A percentile compares a stretch with the other conserved stretches of the same genome.
phyloP scores from a whole-genome alignment of 2,329 filamentous ascomycete species.

The Aschersonia sp. region DNA sequence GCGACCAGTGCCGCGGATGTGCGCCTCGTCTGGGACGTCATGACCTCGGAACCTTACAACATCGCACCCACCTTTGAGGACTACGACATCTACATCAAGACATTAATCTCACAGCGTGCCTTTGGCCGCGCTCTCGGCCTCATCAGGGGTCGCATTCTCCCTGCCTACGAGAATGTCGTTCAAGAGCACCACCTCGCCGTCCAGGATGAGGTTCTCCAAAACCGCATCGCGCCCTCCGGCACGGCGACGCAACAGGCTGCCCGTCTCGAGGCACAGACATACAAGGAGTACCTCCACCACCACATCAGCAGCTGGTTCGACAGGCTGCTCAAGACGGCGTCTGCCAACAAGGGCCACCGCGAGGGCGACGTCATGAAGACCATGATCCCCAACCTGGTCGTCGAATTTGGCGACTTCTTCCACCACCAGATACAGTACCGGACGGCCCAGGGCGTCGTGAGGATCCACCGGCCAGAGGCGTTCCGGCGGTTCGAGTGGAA shows the following conservation, averaged over 20 bases:
- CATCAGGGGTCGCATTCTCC: conserved; percentile 25
- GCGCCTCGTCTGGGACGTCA: conserved; percentile 39
- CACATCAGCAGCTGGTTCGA: conserved; percentile 14
- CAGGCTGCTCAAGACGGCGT: conserved; percentile 13
- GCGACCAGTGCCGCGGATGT: conserved; percentile 28
- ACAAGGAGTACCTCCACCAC: conserved; percentile 18
- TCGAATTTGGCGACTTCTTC: conserved; percentile 20
- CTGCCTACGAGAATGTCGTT: conserved; percentile 17
- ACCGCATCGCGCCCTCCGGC: conserved; percentile 7
- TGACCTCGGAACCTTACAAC: conserved; percentile 43
- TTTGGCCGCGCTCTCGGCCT: conserved; percentile 18
- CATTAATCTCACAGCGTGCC: conserved; percentile 16
- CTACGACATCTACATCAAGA: conserved; percentile 29
- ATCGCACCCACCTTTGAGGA: conserved; percentile 42
- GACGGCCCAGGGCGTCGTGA: conserved; percentile 15
- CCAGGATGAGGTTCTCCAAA: conserved; percentile 18
- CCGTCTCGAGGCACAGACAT: conserved; percentile 14
- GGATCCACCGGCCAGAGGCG: conserved; percentile 10
- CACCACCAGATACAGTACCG: conserved; percentile 15
- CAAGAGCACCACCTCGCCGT: conserved; percentile 13
- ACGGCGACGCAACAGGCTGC: conserved; percentile 5
- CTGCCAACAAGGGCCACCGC: conserved; percentile 9
- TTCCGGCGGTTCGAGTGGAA: conserved; percentile 10
- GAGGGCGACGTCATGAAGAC: conserved; percentile 7
- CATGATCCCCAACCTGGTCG: conserved; percentile 16